Conservation (phyloP, 768 basidiomycete genomes). For the Brasilioporus rufonigricans region DNA sequence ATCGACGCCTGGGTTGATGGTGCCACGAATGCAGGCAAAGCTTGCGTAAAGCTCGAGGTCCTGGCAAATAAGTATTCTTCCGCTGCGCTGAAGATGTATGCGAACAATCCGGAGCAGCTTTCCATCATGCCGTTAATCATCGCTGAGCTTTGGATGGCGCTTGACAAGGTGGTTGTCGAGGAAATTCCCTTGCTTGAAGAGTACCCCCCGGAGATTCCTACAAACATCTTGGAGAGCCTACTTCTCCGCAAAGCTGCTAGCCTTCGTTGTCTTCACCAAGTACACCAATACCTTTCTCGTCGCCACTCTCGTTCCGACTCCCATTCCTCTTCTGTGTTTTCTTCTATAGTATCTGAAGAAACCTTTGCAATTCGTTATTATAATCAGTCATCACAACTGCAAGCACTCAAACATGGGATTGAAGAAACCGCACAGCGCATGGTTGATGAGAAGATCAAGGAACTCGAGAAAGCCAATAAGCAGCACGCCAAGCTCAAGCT, state of each 20-base stretch:
- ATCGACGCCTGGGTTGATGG: conserved; percentile 34
- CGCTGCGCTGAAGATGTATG: conserved; percentile 26
- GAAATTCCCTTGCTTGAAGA: conserved; percentile 37
- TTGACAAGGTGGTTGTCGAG: conserved; percentile 37
- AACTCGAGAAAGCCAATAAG: conserved; percentile 25
- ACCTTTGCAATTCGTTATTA: not conserved
- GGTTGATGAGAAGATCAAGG: conserved; percentile 20
- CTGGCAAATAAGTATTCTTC: conserved; percentile 25
- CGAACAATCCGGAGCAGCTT: conserved; percentile 13
- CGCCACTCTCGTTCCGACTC: conserved; percentile 20
- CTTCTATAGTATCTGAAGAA: not conserved
- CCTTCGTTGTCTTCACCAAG: conserved; percentile 28
- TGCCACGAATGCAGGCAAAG: conserved; percentile 14
- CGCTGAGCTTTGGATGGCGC: conserved; percentile 14
- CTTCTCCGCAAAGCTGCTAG: conserved; percentile 34
- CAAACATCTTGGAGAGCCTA: conserved; percentile 37
- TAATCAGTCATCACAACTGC: not conserved
- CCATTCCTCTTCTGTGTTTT: not conserved
- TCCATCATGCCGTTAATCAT: not conserved
- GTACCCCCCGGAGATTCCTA: conserved; percentile 46
- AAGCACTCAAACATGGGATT: conserved; percentile 26
- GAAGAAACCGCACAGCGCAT: conserved; percentile 22
- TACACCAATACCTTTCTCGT: conserved; percentile 28
- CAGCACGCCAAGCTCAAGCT: not conserved
- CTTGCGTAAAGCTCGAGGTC: conserved; percentile 26